Evolutionary conservation across 768 basidiomycete species (phyloP), one percentile per base, ranked within the genome.

Genomic region (Peribolospora kevripleyi): DNA sequence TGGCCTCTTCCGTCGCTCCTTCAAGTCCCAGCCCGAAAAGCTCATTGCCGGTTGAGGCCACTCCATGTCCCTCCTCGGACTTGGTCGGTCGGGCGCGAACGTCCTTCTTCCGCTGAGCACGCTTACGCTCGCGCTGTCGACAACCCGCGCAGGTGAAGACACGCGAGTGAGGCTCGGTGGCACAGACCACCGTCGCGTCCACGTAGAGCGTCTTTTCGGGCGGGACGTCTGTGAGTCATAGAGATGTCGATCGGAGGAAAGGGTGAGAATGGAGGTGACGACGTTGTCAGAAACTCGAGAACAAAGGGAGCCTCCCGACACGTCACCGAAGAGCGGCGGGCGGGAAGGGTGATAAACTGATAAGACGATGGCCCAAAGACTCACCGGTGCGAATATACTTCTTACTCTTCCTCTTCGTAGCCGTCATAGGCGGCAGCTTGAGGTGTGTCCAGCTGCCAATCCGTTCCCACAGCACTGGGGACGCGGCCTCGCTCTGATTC

Each of bases 391-490:
- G 36, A 78, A 80, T 25, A 61, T 84, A 81, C 65, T 86, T 85
- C 57, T 83, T 78, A 13, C 82, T 80, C 58, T 82, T 74, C 60
- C 73, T 79, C 73, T 88, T 87, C 10, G 86, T 85, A 47, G 84
- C 76, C 0, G 85, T 81, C 5, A 83, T 82, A 39, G 73, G 75
- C 7, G 85, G 84, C 56, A 91, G 69, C 63, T 77, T 76, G 39
- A 91, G 68, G 79, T 82, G 85, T 64, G 81, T 83, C 84, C 85
- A 91, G 5, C 79, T 81, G n/a, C 84, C 86, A 11, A 91, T 76
- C 45, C 78, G 76, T 61, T 83, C 79, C 43, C 43, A 13, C 8
- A 7, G 8, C 13, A 13, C 43, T 13, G 7, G 2, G 43, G 8
- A 7, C 43, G 43, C 43, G 43, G 8, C 43, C 43, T 45, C 43